These are phyloP conservation scores for Globisporangium canariense DNA, from an alignment of 352 stramenopile species.

Conservation along the genomic window DNA sequence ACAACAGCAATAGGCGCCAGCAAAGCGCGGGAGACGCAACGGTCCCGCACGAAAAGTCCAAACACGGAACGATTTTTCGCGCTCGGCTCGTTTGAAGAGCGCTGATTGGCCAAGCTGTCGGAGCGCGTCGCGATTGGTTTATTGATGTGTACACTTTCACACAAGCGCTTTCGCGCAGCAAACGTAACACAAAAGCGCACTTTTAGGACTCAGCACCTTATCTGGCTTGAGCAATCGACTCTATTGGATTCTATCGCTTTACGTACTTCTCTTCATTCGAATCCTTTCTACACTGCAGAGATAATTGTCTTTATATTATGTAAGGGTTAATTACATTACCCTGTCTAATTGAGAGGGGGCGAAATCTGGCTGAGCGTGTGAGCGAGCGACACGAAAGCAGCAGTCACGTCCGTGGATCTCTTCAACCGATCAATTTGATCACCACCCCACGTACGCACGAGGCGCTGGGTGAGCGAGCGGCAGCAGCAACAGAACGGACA, in stretches of 20 bases:
- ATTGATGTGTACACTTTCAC: not conserved
- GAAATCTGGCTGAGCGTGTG: not conserved
- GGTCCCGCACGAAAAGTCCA: not conserved
- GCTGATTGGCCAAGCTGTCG: not conserved
- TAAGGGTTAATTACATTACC: not conserved
- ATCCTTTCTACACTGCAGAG: not conserved
- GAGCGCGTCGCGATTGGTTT: not conserved
- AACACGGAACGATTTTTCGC: not conserved
- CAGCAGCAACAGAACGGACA: not conserved
- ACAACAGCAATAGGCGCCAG: too few species aligned
- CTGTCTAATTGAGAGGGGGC: conserved; percentile 2
- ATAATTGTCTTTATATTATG: not conserved
- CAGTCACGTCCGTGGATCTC: conserved; percentile 4
- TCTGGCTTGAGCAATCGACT: not conserved
- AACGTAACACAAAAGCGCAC: not conserved
- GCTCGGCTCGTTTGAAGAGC: not conserved
- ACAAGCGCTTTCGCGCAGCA: not conserved
- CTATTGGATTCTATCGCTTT: not conserved
- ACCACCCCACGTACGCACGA: not conserved
- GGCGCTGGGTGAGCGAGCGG: not conserved
- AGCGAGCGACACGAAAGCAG: conserved; percentile 11
- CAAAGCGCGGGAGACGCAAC: not conserved
- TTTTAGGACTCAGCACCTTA: not conserved
- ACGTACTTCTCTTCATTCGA: not conserved
- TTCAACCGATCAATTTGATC: not conserved